Conservation (phyloP, 2,329 filamentous ascomycete species). For the Mollisiaceae sp. region DNA sequence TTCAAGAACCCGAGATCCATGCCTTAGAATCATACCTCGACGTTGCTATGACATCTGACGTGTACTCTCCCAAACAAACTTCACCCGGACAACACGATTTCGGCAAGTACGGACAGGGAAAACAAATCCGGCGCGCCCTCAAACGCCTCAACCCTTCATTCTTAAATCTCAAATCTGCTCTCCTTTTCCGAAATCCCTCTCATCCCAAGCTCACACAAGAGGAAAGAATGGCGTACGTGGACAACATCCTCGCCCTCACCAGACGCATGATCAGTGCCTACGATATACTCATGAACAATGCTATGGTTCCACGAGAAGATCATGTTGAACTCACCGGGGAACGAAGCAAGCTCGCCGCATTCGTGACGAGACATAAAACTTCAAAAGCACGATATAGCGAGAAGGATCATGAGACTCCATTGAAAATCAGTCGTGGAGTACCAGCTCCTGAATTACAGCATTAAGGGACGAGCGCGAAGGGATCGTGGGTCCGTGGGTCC, state of each 20-base stretch:
- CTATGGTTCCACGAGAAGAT: conserved; percentile 35
- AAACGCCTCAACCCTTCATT: conserved; percentile 47
- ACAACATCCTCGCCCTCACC: conserved; percentile 35
- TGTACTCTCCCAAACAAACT: conserved; percentile 40
- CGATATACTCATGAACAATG: conserved; percentile 39
- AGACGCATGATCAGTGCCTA: conserved; percentile 42
- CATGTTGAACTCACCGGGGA: conserved; percentile 37
- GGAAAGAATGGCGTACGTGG: conserved; percentile 20
- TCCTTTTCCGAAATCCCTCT: conserved; percentile 32
- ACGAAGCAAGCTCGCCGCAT: conserved; percentile 45
- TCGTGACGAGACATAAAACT: conserved; percentile 38
- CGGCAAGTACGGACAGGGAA: conserved; percentile 52
- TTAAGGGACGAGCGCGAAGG: neutral
- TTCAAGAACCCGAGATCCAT: conserved; percentile 54
- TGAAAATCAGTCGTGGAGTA: neutral
- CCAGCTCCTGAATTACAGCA: neutral
- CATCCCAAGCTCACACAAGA: neutral
- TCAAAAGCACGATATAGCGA: neutral
- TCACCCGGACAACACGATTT: conserved; percentile 23
- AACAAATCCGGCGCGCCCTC: conserved; percentile 57
- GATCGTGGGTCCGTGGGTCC: too few species aligned
- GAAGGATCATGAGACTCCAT: neutral
- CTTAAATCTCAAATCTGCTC: conserved; percentile 36
- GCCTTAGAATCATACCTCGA: conserved; percentile 62
- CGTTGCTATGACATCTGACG: conserved; percentile 49